Evolutionary conservation across 148 eudicot species (phyloP), one percentile per base, ranked within the genome.

Genomic region (Fagopyrum tataricum): DNA sequence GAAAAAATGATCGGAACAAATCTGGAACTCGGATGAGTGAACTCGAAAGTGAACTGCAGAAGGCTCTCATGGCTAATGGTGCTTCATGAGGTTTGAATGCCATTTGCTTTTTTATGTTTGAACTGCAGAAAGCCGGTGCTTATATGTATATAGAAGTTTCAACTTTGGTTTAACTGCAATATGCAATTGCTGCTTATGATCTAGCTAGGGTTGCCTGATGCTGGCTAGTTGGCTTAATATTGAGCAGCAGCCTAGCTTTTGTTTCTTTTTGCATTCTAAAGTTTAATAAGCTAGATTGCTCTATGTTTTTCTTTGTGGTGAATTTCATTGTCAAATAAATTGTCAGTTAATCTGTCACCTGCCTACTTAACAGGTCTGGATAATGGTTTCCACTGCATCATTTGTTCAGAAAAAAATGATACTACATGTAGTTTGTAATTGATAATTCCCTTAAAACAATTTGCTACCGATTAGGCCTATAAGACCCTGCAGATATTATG

Each of bases 21-120:
- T 67, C 77, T 31, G 80, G 52, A 26, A 76, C 74, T 67, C 39
- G 64, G 49, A 74, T 77, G 40, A 82, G 75, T 74, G 86, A 89
- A 74, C 75, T 94, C 69, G 97, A 94, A 84, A 89, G 77, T 81
- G 97, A 91, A 81, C 71, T 91, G 85, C 87, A 94, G 73, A 87
- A 79, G 81, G 98, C 97, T 31, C 89, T 94, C 31, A 85, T 76
- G 85, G 97, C 95, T 79, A 93, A 89, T 71, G 96, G 91, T 80
- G 78, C 97, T 17, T 72, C 44, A 76, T 76, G 73, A 87, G 86
- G 84, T 82, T 76, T 72, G 74, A 39, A 31, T 64, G 42, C 9
- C 69, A 64, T 15, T 64, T 64, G 69, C 44, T 1, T 24, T 64
- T 15, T 39, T 64, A 64, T 42, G 20, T 64, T 13, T 64, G 69